Base-by-base conservation (phyloP, 2,329 filamentous ascomycete genomes). In the Trichoderma oligosporum region DNA sequence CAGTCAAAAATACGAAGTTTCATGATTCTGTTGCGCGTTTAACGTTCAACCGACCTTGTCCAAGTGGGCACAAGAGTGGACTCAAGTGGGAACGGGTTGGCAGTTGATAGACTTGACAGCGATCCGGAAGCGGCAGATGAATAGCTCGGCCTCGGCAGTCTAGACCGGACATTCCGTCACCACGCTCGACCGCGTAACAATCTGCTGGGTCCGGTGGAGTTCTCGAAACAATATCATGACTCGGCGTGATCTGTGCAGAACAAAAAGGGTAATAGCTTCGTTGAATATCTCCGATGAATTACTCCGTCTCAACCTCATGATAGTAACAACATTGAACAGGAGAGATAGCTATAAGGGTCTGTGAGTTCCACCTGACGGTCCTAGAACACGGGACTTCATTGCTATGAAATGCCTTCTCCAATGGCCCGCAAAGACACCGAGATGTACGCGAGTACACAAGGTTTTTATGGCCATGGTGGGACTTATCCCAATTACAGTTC, bases 371-470 rank as follows among this genome's bases (percentile, higher is more conserved):
- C 42, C 51, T 55, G 51, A 35, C 46, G 41, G 16, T 29, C n/a
- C 33, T n/a, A 55, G 35, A 38, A 20, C 41, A 46, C 51, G 51
- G 51, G 31, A 46, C 41, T n/a, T n/a, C 51, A 31, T 16, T 36
- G 22, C 14, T 44, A 25, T 53, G 22, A n/a, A n/a, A 4, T n/a
- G 20, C 22, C 7, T 55, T 45, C 51, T 55, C 51, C 39, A 53
- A 29, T 12, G 51, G 51, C 51, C 51, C 51, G 51, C 51, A 55
- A 55, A 55, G 51, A 35, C 51, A 46, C 51, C 51, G 51, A 55
- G 51, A 55, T 55, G 51, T 39, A 55, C 51, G 51, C 51, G 51
- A 55, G 22, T 9, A 39, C 51, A 27, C 51, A 44, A 45, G 51
- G 29, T 55, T 45, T 55, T 45, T 45, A 46, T 45, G 31, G 31